Conservation (phyloP, 2,329 filamentous ascomycete species). For the Diplodia scrobiculata region DNA sequence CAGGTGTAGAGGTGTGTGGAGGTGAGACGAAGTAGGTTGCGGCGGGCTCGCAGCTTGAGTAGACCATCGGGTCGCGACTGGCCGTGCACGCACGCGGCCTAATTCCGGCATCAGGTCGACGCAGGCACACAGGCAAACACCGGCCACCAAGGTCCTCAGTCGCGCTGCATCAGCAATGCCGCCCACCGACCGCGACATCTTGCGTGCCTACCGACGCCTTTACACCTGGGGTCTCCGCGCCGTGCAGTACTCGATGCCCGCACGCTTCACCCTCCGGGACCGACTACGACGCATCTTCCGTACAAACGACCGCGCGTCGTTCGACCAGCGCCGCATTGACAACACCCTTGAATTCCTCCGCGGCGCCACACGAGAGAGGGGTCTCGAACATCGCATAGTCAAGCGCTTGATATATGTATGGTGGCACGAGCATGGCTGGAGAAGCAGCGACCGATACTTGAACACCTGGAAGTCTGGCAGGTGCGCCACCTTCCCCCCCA, state of each 20-base stretch:
- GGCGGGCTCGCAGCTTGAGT: constrained; percentile 13
- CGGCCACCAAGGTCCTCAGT: constrained; percentile 3
- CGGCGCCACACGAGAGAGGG: constrained; percentile 63
- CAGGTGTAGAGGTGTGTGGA: neutral
- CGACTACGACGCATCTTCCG: constrained; percentile 49
- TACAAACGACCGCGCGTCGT: constrained; percentile 38
- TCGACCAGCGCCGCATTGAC: constrained; percentile 53
- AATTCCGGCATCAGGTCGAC: constrained; percentile 6
- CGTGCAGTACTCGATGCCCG: constrained; percentile 70
- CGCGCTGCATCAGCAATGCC: constrained; percentile 6
- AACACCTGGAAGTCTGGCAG: constrained; percentile 9
- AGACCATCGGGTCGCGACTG: constrained; percentile 15
- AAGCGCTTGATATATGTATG: constrained; percentile 63
- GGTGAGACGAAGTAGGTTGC: constrained; percentile 15
- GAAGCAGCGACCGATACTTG: constrained; percentile 7
- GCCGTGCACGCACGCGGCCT: constrained; percentile 3
- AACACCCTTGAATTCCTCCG: constrained; percentile 72
- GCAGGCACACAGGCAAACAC: neutral
- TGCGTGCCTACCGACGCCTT: constrained; percentile 69
- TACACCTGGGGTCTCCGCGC: constrained; percentile 69
- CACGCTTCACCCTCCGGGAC: constrained; percentile 63
- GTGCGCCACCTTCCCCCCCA: neutral
- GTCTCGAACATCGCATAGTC: constrained; percentile 71
- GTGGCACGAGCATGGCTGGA: constrained; percentile 47
- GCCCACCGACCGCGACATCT: constrained; percentile 40